These are phyloP conservation scores for Tripterygium wilfordii DNA, from an alignment of 177 flowering plant genomes.

Conservation along the genomic window DNA sequence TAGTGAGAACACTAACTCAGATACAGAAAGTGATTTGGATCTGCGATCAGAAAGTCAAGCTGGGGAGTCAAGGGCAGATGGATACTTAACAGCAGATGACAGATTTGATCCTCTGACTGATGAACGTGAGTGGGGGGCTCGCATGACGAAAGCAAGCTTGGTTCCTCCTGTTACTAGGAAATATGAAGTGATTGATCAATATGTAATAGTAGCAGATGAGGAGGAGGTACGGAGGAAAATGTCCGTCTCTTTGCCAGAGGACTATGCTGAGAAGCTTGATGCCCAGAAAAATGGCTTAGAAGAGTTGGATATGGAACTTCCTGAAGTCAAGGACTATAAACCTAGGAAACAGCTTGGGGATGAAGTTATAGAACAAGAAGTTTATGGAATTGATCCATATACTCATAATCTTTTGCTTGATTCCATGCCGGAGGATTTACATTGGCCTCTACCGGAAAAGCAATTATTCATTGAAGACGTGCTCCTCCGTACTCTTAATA, in stretches of 20 bases:
- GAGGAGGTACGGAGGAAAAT: slow-evolving; percentile 88
- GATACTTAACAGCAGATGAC: slow-evolving; percentile 40
- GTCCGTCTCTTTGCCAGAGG: slow-evolving; percentile 92
- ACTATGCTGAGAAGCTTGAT: slow-evolving; percentile 77
- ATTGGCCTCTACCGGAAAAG: slow-evolving; percentile 71
- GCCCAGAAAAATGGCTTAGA: slow-evolving; percentile 83
- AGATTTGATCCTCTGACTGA: slow-evolving; percentile 52
- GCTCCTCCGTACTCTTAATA: slow-evolving; percentile 71
- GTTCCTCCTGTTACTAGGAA: slow-evolving; percentile 99
- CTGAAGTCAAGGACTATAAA: slow-evolving; percentile 93
- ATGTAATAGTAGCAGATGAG: slow-evolving; percentile 86
- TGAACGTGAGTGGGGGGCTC: slow-evolving; percentile 99
- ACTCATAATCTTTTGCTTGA: slow-evolving; percentile 96
- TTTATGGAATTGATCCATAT: slow-evolving; percentile 98
- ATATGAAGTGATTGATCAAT: slow-evolving; percentile 93
- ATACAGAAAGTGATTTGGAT: slow-evolving; percentile 75
- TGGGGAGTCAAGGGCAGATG: slow-evolving; percentile 39
- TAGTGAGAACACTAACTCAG: slow-evolving; percentile 57
- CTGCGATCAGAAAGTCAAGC: slow-evolving; percentile 35
- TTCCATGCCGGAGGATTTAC: slow-evolving; percentile 86
- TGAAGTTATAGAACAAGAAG: slow-evolving; percentile 97
- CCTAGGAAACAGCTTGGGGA: slow-evolving; percentile 87
- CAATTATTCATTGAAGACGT: slow-evolving; percentile 90
- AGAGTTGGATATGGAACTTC: slow-evolving; percentile 92
- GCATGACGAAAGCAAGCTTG: slow-evolving; percentile 96